phyloP scores from a whole-genome alignment of 495 filamentous ascomycete genomes.

The Trypethelium eluteriae region DNA sequence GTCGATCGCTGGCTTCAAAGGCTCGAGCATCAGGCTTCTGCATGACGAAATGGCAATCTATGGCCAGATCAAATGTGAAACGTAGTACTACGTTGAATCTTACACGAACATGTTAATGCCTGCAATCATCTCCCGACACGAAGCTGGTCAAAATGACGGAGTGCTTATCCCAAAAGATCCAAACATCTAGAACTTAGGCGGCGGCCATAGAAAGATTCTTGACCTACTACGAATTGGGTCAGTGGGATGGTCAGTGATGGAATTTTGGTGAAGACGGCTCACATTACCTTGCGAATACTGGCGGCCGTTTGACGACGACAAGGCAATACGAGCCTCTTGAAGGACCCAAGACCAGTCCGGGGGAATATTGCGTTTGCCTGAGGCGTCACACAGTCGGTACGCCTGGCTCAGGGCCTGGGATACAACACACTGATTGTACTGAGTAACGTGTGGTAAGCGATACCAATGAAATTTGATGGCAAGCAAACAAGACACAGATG shows the following conservation, averaged over 20 bases:
- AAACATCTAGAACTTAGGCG: not conserved
- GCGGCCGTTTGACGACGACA: not conserved
- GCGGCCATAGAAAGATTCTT: not conserved
- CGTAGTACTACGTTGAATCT: not conserved
- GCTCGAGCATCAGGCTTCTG: constrained; percentile 7
- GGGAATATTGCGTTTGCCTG: not conserved
- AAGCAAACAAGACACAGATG: not conserved
- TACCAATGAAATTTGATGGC: not conserved
- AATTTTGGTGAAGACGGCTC: not conserved
- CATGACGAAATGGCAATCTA: not conserved
- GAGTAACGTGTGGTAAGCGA: not conserved
- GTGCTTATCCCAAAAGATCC: not conserved
- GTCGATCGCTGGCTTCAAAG: constrained; percentile 6
- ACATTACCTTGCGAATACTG: not conserved
- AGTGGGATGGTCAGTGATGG: too few species aligned
- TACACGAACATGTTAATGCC: not conserved
- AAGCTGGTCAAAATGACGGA: not conserved
- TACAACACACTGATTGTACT: not conserved
- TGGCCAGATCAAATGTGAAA: not conserved
- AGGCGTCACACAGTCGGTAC: not conserved
- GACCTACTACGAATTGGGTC: too few species aligned
- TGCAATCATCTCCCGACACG: not conserved
- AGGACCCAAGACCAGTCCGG: not conserved
- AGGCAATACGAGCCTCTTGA: not conserved
- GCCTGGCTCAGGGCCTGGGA: not conserved